Conservation (phyloP, 2,329 filamentous ascomycete species). For the Sporothrix luriei region DNA sequence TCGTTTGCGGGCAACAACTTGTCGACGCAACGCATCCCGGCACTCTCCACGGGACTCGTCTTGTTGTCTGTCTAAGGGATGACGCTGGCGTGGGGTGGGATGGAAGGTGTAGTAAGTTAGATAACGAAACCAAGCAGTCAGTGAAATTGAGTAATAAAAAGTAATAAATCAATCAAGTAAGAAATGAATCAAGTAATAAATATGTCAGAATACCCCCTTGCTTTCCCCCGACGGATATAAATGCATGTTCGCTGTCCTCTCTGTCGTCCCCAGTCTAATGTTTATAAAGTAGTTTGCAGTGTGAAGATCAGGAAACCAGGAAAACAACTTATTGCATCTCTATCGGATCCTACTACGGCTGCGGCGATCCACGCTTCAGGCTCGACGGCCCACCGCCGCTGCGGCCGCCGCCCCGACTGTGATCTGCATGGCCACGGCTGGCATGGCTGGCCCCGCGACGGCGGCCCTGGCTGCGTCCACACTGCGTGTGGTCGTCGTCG, state of each 20-base stretch:
- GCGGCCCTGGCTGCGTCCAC: background rate
- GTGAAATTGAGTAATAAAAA: too few species aligned
- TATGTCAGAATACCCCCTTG: background rate
- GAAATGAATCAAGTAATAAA: background rate
- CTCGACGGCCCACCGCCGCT: constrained; percentile 10
- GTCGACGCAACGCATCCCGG: constrained; percentile 39
- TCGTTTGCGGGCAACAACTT: constrained; percentile 38
- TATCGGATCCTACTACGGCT: constrained; percentile 1
- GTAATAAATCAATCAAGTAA: too few species aligned
- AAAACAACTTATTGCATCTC: constrained; percentile 1
- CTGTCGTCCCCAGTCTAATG: background rate
- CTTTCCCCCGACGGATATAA: too few species aligned
- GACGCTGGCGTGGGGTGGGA: background rate
- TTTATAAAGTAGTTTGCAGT: background rate
- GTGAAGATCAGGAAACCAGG: background rate
- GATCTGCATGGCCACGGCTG: background rate
- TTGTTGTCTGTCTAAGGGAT: constrained; percentile 37
- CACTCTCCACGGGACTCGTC: constrained; percentile 43
- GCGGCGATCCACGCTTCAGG: constrained; percentile 16
- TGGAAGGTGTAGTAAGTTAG: too few species aligned
- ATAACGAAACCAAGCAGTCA: too few species aligned
- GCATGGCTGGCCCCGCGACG: background rate
- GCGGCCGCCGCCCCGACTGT: background rate
- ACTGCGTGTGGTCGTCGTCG: background rate
- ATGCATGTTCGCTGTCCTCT: background rate